phyloP scores from a whole-genome alignment of 2,329 filamentous ascomycete genomes.

The Zalaria sp. region DNA sequence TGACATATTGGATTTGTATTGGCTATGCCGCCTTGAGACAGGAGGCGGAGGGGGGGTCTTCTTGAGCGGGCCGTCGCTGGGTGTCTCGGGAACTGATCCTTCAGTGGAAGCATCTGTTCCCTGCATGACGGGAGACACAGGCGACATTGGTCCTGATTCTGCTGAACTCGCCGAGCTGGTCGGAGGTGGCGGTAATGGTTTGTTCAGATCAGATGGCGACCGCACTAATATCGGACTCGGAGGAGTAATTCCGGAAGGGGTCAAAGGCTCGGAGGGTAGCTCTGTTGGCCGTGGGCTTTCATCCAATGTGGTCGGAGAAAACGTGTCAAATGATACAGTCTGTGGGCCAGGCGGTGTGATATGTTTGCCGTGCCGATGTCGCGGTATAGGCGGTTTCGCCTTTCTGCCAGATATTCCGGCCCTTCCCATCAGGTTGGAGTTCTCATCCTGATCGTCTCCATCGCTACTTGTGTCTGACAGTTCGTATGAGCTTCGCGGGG shows the following conservation, averaged over 20 bases:
- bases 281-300: conserved; percentile 3
- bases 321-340: conserved; percentile 19
- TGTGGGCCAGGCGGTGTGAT: conserved; percentile 34
- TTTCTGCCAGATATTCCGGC: conserved; percentile 11
- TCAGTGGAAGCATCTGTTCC: conserved; percentile 10
- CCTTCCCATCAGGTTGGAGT: conserved; percentile 14
- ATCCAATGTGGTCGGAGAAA: conserved; percentile 14
- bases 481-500: conserved; percentile 42
- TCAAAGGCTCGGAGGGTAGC: conserved; percentile 7
- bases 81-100: not conserved
- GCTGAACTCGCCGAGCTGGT: conserved; percentile 2
- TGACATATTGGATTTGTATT: conserved; percentile 18
- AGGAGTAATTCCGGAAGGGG: conserved; percentile 10
- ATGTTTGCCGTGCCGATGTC: conserved; percentile 58
- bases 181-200: conserved; percentile 44
- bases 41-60: conserved; percentile 33
- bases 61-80: conserved; percentile 16
- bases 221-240: conserved; percentile 17
- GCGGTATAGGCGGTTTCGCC: conserved; percentile 56
- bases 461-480: conserved; percentile 19
- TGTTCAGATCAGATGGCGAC: conserved; percentile 41
- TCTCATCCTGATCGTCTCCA: conserved; percentile 23
- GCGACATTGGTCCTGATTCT: not conserved
- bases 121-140: not conserved
- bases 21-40: conserved; percentile 32